Evolutionary conservation across 1,284 basidiomycete species (phyloP).

Genomic region (Heterobasidion occidentale): DNA sequence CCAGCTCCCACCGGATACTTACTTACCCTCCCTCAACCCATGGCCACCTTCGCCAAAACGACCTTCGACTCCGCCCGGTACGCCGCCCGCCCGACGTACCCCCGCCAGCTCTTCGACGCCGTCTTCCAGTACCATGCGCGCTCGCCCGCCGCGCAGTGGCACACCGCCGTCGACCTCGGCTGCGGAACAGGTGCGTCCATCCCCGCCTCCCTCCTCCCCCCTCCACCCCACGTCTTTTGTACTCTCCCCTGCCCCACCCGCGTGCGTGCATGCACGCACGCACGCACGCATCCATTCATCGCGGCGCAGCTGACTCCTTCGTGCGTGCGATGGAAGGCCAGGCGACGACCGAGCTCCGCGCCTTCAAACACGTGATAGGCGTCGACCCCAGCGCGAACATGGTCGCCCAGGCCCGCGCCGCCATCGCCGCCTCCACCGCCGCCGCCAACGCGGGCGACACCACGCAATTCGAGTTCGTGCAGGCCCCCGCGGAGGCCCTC

Average conservation of each 20-base stretch:
- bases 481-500: slow-evolving; percentile 52
- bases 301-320: background rate
- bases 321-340: slow-evolving; percentile 36
- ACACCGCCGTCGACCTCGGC: slow-evolving; percentile 66
- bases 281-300: background rate
- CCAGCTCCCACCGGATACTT: too few species aligned
- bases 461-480: slow-evolving; percentile 34
- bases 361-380: slow-evolving; percentile 59
- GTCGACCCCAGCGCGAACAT: slow-evolving; percentile 72
- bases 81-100: slow-evolving; percentile 63
- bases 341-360: slow-evolving; percentile 55
- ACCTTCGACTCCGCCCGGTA: slow-evolving; percentile 61
- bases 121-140: slow-evolving; percentile 51
- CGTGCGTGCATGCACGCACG: too few species aligned
- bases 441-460: slow-evolving; percentile 6
- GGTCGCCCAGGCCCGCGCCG: slow-evolving; percentile 53
- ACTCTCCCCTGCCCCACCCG: too few species aligned
- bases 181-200: slow-evolving; percentile 67
- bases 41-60: slow-evolving; percentile 63
- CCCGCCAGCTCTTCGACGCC: slow-evolving; percentile 50
- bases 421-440: slow-evolving; percentile 17
- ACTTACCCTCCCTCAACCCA: slow-evolving; percentile 20
- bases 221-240: background rate
- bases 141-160: slow-evolving; percentile 34
- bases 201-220: background rate